Percentiles rank a stretch among this genome's conserved stretches.
Conservation (phyloP, 306 rosid genomes). For the Betula pendula region DNA sequence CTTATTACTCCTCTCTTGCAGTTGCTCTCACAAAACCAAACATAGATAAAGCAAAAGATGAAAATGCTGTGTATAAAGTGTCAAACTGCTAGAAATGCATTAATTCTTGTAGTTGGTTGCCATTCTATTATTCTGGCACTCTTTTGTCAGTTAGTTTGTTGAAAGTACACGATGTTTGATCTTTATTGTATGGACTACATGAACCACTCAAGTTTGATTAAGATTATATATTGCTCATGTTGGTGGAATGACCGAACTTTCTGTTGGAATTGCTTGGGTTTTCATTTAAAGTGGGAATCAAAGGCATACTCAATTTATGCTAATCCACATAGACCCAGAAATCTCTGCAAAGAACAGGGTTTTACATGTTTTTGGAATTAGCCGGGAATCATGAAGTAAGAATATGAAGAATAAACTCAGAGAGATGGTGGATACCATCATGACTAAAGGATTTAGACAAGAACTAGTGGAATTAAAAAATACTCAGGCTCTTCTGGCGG, state of each 20-base stretch:
- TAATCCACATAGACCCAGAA: background rate
- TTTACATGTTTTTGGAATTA: background rate
- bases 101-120: conserved; percentile 6
- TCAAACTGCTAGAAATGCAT: background rate
- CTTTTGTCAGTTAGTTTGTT: background rate
- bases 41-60: background rate
- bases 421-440: background rate
- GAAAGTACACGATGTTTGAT: background rate
- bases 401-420: background rate
- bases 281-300: background rate
- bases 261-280: background rate
- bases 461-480: no score
- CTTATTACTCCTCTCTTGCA: background rate
- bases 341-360: background rate
- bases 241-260: background rate
- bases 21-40: background rate
- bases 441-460: no score
- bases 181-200: background rate
- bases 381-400: background rate
- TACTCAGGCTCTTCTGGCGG: no score
- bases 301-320: background rate
- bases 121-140: background rate
- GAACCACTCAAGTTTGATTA: background rate
- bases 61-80: background rate
- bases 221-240: background rate